These are phyloP conservation scores for Metarhizium anisopliae DNA, from an alignment of 2,329 filamentous ascomycete genomes.

Conservation along the genomic window DNA sequence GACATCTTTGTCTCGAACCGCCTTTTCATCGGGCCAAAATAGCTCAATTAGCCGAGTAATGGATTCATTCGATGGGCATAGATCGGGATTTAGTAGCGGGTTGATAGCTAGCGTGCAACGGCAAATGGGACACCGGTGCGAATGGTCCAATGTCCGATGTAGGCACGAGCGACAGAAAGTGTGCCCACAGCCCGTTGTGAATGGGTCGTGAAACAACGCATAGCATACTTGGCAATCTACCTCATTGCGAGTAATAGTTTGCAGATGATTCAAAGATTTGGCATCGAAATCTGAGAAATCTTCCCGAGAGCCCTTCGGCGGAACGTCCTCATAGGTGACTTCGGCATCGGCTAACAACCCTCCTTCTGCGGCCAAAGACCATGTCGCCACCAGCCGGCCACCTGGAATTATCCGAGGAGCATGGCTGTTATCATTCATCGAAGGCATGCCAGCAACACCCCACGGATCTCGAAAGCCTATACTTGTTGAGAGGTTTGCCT, in stretches of 20 bases:
- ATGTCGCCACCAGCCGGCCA: slow-evolving; percentile 57
- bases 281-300: slow-evolving; percentile 16
- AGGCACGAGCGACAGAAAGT: slow-evolving; percentile 81
- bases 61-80: slow-evolving; percentile 49
- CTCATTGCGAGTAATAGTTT: slow-evolving; percentile 55
- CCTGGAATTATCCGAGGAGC: slow-evolving; percentile 35
- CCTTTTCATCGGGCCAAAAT: slow-evolving; percentile 61
- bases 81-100: slow-evolving; percentile 29
- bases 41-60: slow-evolving; percentile 54
- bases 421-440: slow-evolving; percentile 24
- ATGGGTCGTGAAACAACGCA: slow-evolving; percentile 67
- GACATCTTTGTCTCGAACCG: slow-evolving; percentile 45
- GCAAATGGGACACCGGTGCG: slow-evolving; percentile 71
- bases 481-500: slow-evolving; percentile 24
- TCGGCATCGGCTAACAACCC: slow-evolving; percentile 48
- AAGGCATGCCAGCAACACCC: slow-evolving; percentile 31
- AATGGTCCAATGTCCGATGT: slow-evolving; percentile 66
- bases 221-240: slow-evolving; percentile 89
- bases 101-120: slow-evolving; percentile 52
- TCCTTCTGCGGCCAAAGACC: slow-evolving; percentile 54
- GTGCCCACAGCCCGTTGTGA: slow-evolving; percentile 81
- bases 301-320: slow-evolving; percentile 15
- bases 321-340: slow-evolving; percentile 35
- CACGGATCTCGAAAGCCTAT: slow-evolving; percentile 29
- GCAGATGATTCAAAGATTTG: slow-evolving; percentile 41